Percentiles rank a stretch among this genome's conserved stretches.
Evolutionary conservation across 78 protist species (phyloP).

Genomic region (Bodo saltans): DNA sequence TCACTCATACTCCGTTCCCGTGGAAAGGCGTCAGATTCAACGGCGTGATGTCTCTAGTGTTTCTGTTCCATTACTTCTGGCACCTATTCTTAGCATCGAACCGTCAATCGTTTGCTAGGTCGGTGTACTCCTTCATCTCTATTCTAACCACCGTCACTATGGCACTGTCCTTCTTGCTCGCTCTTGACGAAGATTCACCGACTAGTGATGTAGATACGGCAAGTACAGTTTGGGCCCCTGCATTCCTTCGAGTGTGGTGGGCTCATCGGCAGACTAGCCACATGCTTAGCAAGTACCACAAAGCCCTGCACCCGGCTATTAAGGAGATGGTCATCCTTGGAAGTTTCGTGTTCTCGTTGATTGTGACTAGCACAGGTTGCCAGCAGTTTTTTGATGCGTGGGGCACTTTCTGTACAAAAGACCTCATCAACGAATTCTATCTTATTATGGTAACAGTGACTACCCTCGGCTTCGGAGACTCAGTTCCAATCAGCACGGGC

Average conservation of each 20-base stretch:
- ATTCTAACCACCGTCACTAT: no score
- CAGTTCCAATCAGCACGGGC: neutral
- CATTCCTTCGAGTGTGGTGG: neutral
- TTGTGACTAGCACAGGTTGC: neutral
- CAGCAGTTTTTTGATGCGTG: neutral
- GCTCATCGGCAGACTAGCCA: neutral
- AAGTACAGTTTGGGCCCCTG: no score
- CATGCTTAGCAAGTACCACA: neutral
- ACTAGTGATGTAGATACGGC: no score
- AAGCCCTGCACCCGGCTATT: neutral
- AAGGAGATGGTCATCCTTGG: neutral
- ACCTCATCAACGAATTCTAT: neutral
- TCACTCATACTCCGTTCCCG: no score
- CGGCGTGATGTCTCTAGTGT: no score
- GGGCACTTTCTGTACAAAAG: neutral
- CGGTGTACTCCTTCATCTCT: no score
- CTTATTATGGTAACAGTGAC: slow-evolving; percentile 15
- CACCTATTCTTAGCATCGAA: no score
- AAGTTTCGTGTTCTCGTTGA: neutral
- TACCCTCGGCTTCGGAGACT: slow-evolving; percentile 42
- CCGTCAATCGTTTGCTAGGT: no score
- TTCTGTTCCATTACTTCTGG: no score
- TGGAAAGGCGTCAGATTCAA: no score
- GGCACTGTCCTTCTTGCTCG: no score
- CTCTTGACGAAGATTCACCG: no score